Conservation (phyloP, 2,329 filamentous ascomycete species). For the Diaporthe sp. region DNA sequence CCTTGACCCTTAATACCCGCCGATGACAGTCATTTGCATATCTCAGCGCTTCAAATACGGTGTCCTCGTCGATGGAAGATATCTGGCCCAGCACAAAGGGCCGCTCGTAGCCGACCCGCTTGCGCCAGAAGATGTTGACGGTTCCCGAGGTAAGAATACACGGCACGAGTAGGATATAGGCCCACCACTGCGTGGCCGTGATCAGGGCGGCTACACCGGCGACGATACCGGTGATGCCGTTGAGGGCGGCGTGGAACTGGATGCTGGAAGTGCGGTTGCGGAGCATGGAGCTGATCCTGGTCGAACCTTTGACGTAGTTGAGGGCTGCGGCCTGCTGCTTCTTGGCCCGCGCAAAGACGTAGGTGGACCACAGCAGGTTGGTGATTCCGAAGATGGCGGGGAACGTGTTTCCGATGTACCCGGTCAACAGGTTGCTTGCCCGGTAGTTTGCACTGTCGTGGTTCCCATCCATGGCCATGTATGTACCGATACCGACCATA, state of each 20-base stretch:
- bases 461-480: constrained; percentile 66
- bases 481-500: constrained; percentile 64
- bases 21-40: constrained; percentile 42
- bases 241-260: constrained; percentile 59
- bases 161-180: constrained; percentile 64
- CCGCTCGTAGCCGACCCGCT: constrained; percentile 61
- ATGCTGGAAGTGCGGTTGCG: constrained; percentile 55
- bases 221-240: constrained; percentile 60
- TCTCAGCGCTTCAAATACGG: constrained; percentile 48
- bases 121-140: constrained; percentile 64
- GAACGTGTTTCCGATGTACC: constrained; percentile 67
- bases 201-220: constrained; percentile 64
- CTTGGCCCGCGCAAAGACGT: constrained; percentile 57
- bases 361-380: constrained; percentile 63
- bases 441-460: constrained; percentile 55
- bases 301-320: constrained; percentile 45
- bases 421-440: constrained; percentile 66
- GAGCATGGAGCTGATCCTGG: constrained; percentile 49
- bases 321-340: constrained; percentile 51
- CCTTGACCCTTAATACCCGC: constrained; percentile 33
- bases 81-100: constrained; percentile 45
- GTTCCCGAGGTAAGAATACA: constrained; percentile 61
- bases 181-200: constrained; percentile 65
- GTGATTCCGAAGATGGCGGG: constrained; percentile 63
- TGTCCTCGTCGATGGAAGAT: constrained; percentile 40